Evolutionary conservation across 176 grass and related monocot genomes (phyloP), one percentile per base, ranked within the genome.

Genomic region (Alopecurus myosuroides): DNA sequence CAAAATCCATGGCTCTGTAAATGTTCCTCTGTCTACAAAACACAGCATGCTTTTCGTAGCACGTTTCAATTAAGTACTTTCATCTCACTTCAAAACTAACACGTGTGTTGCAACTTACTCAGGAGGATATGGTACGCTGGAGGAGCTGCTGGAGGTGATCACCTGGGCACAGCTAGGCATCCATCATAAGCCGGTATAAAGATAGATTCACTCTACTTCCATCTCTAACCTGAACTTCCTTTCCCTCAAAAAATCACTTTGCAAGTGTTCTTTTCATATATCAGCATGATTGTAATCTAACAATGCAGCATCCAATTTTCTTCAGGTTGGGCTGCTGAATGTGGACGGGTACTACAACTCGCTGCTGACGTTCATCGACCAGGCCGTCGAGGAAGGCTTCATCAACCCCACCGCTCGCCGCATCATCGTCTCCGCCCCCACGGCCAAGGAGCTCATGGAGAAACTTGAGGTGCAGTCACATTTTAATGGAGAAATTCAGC

Each of bases 311-410:
- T n/a, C n/a, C n/a, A n/a, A n/a, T n/a, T n/a, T n/a, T n/a, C n/a
- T n/a, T n/a, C 75, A 94, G 92, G 88, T 94, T 50, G 88, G 86
- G 17, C 83, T 94, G 46, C 63, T 94, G 13, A 94, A 94, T 42
- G 88, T 91, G 58, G 88, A 94, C 67, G 88, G 92, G 1, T 91
- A 91, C 81, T 94, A 94, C 79, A 78, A 94, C 82, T 71, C 83
- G 6, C 46, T 91, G n/a, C 82, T 91, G 11, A 77, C 83, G 31
- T 94, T 91, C 55, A 91, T 94, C 58, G 88, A 91, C 57, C 84
- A 91, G 57, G 92, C 92, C 15, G 92, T 94, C 4, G 92, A 94
- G 28, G 92, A 94, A 66, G 92, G 82, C 15, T 94, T 94, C 86
- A 88, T 94, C 62, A 84, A 70, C 0, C 86, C 86, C 4, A 79